Conservation (phyloP, 169 alveolate species). For the Theileria annulata region DNA sequence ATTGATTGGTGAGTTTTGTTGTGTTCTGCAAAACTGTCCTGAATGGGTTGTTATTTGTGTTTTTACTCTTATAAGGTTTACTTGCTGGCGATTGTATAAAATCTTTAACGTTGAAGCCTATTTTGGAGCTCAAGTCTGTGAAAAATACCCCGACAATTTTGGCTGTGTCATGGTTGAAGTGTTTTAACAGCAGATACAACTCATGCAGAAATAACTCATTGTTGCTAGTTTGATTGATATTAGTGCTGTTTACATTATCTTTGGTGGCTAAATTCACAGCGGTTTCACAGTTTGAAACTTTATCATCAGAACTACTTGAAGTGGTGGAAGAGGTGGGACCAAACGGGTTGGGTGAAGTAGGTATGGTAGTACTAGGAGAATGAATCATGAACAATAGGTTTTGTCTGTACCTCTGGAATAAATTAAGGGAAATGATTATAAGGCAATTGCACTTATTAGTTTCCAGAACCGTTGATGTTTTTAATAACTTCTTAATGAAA, state of each 20-base stretch:
- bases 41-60: neutral
- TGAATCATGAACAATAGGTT: slow-evolving; percentile 17
- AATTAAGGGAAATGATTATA: slow-evolving; percentile 35
- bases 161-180: slow-evolving; percentile 56
- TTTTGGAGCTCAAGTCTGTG: slow-evolving; percentile 33
- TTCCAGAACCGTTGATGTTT: slow-evolving; percentile 32
- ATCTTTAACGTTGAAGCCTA: slow-evolving; percentile 36
- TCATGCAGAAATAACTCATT: slow-evolving; percentile 32
- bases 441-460: slow-evolving; percentile 20
- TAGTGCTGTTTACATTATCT: neutral
- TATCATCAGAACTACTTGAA: neutral
- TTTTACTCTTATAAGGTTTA: slow-evolving; percentile 8
- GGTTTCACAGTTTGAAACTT: neutral
- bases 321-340: neutral
- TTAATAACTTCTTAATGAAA: slow-evolving; percentile 52
- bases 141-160: slow-evolving; percentile 43
- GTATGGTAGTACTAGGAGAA: neutral
- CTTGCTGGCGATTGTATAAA: slow-evolving; percentile 7
- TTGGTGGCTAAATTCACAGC: neutral
- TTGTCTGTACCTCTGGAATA: slow-evolving; percentile 36
- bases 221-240: neutral
- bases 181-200: slow-evolving; percentile 41
- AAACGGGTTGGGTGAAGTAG: neutral
- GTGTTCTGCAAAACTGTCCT: neutral
- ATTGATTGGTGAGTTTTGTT: slow-evolving; percentile 2